phyloP scores from a whole-genome alignment of 257 asterid genomes.

The Solanum neorickii region DNA sequence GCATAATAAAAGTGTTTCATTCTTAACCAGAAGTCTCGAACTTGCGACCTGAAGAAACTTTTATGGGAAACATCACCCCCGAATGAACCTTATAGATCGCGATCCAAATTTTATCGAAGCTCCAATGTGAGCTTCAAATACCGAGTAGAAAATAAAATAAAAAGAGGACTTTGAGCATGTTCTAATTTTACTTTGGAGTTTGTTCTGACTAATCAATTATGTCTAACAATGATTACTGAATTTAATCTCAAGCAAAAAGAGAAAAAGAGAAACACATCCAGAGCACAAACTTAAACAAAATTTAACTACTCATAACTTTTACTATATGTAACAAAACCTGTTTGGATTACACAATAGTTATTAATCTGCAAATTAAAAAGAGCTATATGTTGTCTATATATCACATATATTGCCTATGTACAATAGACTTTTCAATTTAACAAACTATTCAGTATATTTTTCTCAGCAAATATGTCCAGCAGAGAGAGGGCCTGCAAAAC shows the following conservation, averaged over 20 bases:
- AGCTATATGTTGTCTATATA: not conserved
- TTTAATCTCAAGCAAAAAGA: not conserved
- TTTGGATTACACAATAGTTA: not conserved
- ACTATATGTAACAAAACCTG: not conserved
- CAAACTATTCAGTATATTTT: not conserved
- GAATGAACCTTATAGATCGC: no score
- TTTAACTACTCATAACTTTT: not conserved
- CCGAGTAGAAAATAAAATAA: no score
- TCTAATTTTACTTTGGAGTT: not conserved
- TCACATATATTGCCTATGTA: not conserved
- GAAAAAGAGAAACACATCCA: not conserved
- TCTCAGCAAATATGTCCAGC: constrained; percentile 71
- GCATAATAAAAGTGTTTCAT: accelerated
- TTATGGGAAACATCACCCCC: accelerated
- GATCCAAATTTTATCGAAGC: no score
- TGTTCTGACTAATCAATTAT: not conserved
- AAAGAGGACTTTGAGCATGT: not conserved
- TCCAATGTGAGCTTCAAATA: not conserved
- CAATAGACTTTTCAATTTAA: not conserved
- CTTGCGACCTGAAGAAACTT: no score
- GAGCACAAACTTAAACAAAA: not conserved
- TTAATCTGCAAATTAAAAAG: not conserved
- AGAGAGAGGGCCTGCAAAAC: constrained; percentile 69
- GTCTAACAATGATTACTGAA: not conserved
- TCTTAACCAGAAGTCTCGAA: not conserved